These are phyloP conservation scores for Gentiana macrophylla DNA, from an alignment of 257 asterid species.

Conservation along the genomic window DNA sequence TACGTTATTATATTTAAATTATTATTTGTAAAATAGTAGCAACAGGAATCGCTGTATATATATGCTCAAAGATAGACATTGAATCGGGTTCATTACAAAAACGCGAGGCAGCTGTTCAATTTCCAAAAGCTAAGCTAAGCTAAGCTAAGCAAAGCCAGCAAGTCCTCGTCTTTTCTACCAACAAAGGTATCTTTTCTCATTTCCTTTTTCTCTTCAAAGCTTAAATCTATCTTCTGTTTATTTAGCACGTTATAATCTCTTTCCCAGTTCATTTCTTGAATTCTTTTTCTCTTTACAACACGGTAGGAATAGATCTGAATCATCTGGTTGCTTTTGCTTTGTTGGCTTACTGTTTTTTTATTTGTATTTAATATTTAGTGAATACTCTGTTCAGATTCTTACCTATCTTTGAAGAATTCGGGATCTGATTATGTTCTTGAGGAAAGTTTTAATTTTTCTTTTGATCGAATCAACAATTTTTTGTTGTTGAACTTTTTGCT, in stretches of 20 bases:
- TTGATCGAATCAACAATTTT: no score
- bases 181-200: background rate
- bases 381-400: no score
- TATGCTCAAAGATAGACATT: background rate
- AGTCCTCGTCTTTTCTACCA: background rate
- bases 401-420: background rate
- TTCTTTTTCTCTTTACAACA: background rate
- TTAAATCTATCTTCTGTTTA: background rate
- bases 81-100: background rate
- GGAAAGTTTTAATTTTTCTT: no score
- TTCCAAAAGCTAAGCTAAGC: background rate
- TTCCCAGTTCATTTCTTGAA: background rate
- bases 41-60: constrained; percentile 1
- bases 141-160: constrained; percentile 2
- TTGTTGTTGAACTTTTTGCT: no score
- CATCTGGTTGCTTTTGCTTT: background rate
- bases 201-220: background rate
- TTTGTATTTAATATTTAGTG: background rate
- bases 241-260: background rate
- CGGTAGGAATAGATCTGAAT: constrained; percentile 3
- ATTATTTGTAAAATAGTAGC: no score
- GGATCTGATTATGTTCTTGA: background rate
- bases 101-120: constrained; percentile 2
- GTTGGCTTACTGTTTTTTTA: background rate
- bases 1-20: background rate